phyloP scores from a whole-genome alignment of 2,329 filamentous ascomycete species.

The Aspergillus persii region DNA sequence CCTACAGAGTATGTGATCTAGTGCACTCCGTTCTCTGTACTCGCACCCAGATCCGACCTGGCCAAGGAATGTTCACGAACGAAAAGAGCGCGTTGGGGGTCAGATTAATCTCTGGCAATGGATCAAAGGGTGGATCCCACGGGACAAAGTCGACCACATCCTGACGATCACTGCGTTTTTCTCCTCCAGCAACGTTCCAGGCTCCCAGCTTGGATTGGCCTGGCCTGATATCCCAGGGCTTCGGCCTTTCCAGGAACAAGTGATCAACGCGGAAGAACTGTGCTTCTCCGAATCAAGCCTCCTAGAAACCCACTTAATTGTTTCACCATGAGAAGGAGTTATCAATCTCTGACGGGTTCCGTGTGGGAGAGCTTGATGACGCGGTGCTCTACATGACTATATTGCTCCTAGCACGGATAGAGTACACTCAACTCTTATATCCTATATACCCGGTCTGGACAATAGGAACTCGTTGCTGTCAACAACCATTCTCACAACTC shows the following conservation, averaged over 20 bases:
- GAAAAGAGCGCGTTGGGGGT: background rate
- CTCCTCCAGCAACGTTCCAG: slow-evolving; percentile 1
- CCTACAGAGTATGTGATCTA: too few species aligned
- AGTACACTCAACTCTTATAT: background rate
- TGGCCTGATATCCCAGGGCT: background rate
- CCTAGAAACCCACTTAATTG: background rate
- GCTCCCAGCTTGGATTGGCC: background rate
- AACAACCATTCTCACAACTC: background rate
- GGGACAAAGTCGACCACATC: background rate
- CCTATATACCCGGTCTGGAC: background rate
- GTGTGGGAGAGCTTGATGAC: background rate
- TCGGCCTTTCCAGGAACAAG: background rate
- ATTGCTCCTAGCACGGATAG: too few species aligned
- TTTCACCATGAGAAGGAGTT: background rate
- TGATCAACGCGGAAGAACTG: background rate
- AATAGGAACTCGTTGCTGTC: background rate
- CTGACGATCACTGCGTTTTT: slow-evolving; percentile 3
- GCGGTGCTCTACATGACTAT: too few species aligned
- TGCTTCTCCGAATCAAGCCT: background rate
- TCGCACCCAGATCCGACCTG: background rate
- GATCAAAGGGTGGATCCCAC: background rate
- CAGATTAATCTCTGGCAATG: background rate
- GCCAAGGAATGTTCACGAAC: background rate
- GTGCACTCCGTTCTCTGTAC: too few species aligned
- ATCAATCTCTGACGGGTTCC: background rate